Evolutionary conservation across 495 filamentous ascomycete species (phyloP), one percentile per base, ranked within the genome.

Genomic region (Hypoxylon fragiforme): DNA sequence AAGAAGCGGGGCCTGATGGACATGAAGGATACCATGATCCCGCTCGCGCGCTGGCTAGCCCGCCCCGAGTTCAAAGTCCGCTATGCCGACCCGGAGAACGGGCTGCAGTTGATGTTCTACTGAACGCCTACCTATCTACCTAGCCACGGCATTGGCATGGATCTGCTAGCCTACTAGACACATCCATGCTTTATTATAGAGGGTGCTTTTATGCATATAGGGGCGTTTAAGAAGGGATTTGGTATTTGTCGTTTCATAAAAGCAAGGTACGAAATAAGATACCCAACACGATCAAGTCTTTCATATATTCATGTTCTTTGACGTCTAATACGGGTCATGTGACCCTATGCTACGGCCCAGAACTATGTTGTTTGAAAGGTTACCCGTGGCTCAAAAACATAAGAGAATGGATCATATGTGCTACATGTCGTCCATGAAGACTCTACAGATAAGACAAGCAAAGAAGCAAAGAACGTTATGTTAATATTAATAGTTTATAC

Each of bases 1-100:
- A 98, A 98, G 76, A 91, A 95, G 73, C 79, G 91, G 37, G 88
- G 89, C 3, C 84, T 97, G 44, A 83, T 95, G 61, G 95, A 97
- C 54, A 95, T 96, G 88, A 87, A 85, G 60, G 94, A 98, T 45
- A 90, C 87, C 2, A 85, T 88, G 70, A 69, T 88, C 46, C 88
- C 91, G 1, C 77, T 96, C 18, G 73, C 88, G 26, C 75, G 81
- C 54, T 77, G 91, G 51, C 76, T 96, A 2, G 80, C 82, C 28
- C 78, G 80, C 31, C 64, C 74, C 8, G 85, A 89, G 56, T 74
- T 95, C 50, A 88, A 86, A 63, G 79, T 83, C 41, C 82, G 82
- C 32, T 95, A 89, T 62, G 77, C 71, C 2, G 72, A 73, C 49
- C 64, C 63, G 42, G 68, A 75, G 45, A 69, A 75, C 24, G 70